Percentiles rank a stretch among this genome's conserved stretches.
phyloP scores from a whole-genome alignment of 148 eudicot species.

The Gaultheria prostrata region DNA sequence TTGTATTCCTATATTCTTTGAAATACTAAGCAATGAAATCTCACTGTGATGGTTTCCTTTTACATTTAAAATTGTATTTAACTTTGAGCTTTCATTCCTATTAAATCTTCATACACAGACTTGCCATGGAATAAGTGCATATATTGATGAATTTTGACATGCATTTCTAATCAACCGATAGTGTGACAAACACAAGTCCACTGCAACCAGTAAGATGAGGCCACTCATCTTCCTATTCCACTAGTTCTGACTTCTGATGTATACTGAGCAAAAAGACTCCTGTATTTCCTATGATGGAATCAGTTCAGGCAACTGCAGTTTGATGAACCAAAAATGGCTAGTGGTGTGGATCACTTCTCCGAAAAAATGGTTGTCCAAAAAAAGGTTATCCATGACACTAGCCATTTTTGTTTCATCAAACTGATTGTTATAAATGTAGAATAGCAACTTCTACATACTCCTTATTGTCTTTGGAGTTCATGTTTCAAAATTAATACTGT shows the following conservation, averaged over 20 bases:
- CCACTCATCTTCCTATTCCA: not conserved
- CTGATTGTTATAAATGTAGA: not conserved
- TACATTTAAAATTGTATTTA: not conserved
- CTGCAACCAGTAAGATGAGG: not conserved
- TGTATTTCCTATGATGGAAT: not conserved
- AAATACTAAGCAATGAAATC: not conserved
- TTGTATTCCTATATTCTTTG: not conserved
- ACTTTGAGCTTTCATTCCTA: not conserved
- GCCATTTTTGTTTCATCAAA: not conserved
- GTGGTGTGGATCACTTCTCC: not conserved
- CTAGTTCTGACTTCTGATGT: slow-evolving; percentile 10
- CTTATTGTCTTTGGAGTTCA: not conserved
- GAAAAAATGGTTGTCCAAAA: not conserved
- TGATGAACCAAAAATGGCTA: not conserved
- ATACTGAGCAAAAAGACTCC: not conserved
- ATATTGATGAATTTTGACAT: not conserved
- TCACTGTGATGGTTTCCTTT: not conserved
- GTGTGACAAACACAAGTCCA: not conserved
- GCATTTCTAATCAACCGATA: not conserved
- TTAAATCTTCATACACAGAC: not conserved
- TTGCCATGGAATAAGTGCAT: not conserved
- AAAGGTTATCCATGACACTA: not conserved
- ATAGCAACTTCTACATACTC: not conserved
- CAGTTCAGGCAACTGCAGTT: not conserved
- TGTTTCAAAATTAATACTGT: not conserved